Percentiles rank a stretch among this genome's conserved stretches.
Evolutionary conservation across 768 basidiomycete genomes (phyloP).

Genomic region (Lactarius evosmus): DNA sequence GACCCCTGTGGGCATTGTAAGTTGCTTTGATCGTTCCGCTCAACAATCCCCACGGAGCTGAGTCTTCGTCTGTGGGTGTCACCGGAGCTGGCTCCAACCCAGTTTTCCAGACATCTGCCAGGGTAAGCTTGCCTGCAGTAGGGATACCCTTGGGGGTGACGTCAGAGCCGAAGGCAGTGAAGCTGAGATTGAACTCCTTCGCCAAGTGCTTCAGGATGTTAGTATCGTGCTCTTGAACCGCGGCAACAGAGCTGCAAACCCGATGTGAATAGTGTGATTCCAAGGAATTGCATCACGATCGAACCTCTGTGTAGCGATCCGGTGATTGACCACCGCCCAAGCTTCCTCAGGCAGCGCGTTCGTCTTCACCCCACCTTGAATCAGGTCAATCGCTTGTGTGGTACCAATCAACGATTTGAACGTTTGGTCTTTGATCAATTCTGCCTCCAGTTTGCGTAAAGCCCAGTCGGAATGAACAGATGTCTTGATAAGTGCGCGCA

Average conservation of each 20-base stretch:
- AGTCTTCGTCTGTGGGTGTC: slow-evolving; percentile 38
- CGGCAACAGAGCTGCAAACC: slow-evolving; percentile 34
- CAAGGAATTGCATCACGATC: not conserved
- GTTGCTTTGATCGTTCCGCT: slow-evolving; percentile 44
- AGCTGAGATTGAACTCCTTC: slow-evolving; percentile 39
- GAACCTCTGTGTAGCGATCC: slow-evolving; percentile 33
- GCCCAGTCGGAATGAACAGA: slow-evolving; percentile 30
- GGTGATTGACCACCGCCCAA: slow-evolving; percentile 32
- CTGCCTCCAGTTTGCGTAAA: slow-evolving; percentile 32
- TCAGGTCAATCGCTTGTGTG: slow-evolving; percentile 46
- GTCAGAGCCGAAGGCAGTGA: slow-evolving; percentile 40
- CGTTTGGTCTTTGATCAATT: slow-evolving; percentile 32
- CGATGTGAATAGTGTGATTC: slow-evolving; percentile 21
- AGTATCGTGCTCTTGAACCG: slow-evolving; percentile 33
- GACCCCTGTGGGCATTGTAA: slow-evolving; percentile 33
- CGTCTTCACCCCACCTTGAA: slow-evolving; percentile 41
- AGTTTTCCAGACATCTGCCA: slow-evolving; percentile 37
- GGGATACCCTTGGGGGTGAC: slow-evolving; percentile 28
- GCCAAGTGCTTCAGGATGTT: slow-evolving; percentile 32
- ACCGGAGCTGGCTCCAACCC: slow-evolving; percentile 42
- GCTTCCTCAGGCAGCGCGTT: slow-evolving; percentile 45
- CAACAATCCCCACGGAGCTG: slow-evolving; percentile 39
- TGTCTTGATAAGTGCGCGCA: slow-evolving; percentile 32
- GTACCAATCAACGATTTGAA: slow-evolving; percentile 35
- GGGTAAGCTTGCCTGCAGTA: slow-evolving; percentile 29